phyloP scores from a whole-genome alignment of 2,329 filamentous ascomycete species.

The Alternaria postmessia region DNA sequence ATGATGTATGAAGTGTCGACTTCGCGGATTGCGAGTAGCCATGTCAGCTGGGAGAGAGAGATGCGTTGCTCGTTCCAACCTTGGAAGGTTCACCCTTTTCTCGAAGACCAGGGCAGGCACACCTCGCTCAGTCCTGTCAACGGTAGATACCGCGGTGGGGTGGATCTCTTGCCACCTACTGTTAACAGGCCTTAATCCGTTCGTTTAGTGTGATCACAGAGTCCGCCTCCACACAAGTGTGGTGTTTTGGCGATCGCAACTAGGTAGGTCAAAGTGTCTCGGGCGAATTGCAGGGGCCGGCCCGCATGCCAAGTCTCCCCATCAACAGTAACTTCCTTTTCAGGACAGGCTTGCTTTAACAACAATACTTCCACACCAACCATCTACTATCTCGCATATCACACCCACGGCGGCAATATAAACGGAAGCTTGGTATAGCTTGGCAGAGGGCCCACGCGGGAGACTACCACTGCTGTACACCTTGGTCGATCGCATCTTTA shows the following conservation, averaged over 20 bases:
- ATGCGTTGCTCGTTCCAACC: not conserved
- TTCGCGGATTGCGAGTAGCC: not conserved
- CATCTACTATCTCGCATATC: slow-evolving; percentile 1
- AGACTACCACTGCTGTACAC: not conserved
- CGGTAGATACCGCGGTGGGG: not conserved
- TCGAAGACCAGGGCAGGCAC: not conserved
- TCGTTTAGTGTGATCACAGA: not conserved
- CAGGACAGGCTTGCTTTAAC: not conserved
- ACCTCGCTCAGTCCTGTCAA: not conserved
- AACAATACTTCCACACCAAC: not conserved
- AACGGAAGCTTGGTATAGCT: not conserved
- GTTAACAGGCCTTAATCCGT: not conserved
- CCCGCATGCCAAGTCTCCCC: not conserved
- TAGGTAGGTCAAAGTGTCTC: not conserved
- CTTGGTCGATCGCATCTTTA: not conserved
- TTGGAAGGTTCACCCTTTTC: not conserved
- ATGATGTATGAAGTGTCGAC: not conserved
- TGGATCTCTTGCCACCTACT: not conserved
- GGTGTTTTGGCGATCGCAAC: slow-evolving; percentile 2
- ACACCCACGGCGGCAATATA: not conserved
- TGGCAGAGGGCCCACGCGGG: not conserved
- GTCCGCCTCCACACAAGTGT: not conserved
- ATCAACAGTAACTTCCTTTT: slow-evolving; percentile 2
- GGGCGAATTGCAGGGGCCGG: not conserved
- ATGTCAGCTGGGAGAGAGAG: not conserved